These are phyloP conservation scores for Hansenula sp. DNA, from an alignment of 1,139 yeast genomes.

Conservation along the genomic window DNA sequence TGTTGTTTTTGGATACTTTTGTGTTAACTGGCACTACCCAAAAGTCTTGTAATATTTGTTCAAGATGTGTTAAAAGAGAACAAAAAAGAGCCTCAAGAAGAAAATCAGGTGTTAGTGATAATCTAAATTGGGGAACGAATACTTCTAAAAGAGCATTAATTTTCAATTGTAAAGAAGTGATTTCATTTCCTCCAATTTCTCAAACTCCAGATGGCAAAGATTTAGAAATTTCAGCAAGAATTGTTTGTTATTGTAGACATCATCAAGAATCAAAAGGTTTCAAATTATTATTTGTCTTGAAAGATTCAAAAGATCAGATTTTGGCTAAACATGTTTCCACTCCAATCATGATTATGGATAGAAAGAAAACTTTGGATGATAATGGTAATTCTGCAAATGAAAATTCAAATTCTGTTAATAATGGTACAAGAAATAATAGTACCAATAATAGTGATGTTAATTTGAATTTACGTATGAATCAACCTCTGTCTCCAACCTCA, in stretches of 20 bases:
- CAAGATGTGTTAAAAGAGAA: conserved; percentile 86
- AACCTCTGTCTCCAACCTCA: conserved; percentile 54
- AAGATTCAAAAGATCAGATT: conserved; percentile 53
- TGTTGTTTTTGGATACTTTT: conserved; percentile 63
- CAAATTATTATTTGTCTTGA: conserved; percentile 63
- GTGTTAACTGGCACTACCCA: conserved; percentile 45
- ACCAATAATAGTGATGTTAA: conserved; percentile 2
- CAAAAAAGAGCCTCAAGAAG: conserved; percentile 90
- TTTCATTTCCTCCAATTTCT: conserved; percentile 59
- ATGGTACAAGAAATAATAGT: conserved; percentile 2
- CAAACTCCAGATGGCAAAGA: conserved; percentile 32
- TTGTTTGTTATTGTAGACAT: conserved; percentile 94
- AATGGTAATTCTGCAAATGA: conserved; percentile 7
- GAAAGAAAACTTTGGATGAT: conserved; percentile 43
- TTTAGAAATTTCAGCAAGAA: conserved; percentile 76
- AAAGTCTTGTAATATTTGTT: conserved; percentile 71
- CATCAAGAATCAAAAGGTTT: conserved; percentile 85
- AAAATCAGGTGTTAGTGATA: conserved; percentile 65
- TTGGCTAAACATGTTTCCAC: conserved; percentile 72
- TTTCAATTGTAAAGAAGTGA: conserved; percentile 85
- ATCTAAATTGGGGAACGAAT: conserved; percentile 72
- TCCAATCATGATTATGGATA: conserved; percentile 87
- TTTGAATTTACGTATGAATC: conserved; percentile 4
- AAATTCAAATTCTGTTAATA: conserved; percentile 10
- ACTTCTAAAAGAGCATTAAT: conserved; percentile 79